Evolutionary conservation across 495 filamentous ascomycete species (phyloP).

Genomic region (Penicillium salamii): DNA sequence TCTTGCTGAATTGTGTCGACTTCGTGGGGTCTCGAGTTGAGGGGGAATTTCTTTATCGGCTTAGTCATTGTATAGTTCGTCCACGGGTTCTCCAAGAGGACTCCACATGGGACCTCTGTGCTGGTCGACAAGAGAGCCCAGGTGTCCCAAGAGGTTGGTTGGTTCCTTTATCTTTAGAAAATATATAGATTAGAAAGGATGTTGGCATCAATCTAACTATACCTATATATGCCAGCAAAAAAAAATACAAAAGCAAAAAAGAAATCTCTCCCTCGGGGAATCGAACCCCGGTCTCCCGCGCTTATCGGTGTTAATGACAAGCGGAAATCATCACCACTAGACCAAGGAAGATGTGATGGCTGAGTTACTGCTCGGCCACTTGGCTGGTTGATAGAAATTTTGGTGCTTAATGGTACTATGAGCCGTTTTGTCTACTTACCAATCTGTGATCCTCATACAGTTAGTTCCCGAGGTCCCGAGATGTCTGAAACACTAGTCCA

Average conservation of each 20-base stretch:
- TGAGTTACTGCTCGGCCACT: conserved; percentile 32
- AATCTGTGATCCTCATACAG: no score
- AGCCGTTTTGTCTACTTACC: no score
- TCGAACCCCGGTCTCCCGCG: conserved; percentile 55
- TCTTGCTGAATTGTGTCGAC: not conserved
- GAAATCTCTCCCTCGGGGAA: conserved; percentile 48
- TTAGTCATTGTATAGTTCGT: conserved; percentile 12
- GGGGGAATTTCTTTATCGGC: conserved; percentile 3
- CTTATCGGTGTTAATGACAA: conserved; percentile 44
- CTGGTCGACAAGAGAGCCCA: no score
- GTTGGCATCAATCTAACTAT: no score
- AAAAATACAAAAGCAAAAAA: conserved; percentile 13
- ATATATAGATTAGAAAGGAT: no score
- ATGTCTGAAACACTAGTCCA: no score
- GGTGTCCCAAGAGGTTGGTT: no score
- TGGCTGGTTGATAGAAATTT: conserved; percentile 8
- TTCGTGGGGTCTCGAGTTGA: not conserved
- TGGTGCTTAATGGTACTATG: no score
- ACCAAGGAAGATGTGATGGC: conserved; percentile 34
- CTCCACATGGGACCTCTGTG: no score
- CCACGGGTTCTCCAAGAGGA: no score
- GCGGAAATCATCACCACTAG: conserved; percentile 57
- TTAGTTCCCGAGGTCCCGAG: no score
- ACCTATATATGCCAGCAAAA: not conserved
- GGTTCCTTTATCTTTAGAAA: no score